Conservation (phyloP, 805 yeast species). For the Ogataea wickerhamii region DNA sequence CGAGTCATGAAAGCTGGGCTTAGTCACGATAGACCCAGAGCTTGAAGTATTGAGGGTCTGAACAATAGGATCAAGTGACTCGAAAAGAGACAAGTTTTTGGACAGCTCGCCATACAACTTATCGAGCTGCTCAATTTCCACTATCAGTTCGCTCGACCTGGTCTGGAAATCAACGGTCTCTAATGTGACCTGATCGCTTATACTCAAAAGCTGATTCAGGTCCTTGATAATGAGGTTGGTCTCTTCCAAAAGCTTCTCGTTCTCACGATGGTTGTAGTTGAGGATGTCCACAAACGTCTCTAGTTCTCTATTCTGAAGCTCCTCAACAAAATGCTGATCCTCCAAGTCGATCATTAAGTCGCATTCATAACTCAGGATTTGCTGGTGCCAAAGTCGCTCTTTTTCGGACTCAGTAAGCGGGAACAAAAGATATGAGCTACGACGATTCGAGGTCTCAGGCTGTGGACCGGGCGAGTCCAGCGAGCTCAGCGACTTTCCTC, state of each 20-base stretch:
- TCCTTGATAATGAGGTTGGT: slow-evolving; percentile 43
- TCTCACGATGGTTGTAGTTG: slow-evolving; percentile 22
- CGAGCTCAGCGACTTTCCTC: slow-evolving; percentile 12
- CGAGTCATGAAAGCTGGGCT: slow-evolving; percentile 48
- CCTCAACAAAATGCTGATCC: slow-evolving; percentile 40
- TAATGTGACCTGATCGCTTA: slow-evolving; percentile 54
- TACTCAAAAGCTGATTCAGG: slow-evolving; percentile 45
- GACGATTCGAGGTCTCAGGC: not conserved
- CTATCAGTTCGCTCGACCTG: slow-evolving; percentile 49
- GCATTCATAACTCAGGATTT: slow-evolving; percentile 39
- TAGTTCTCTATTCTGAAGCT: slow-evolving; percentile 33
- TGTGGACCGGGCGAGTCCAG: not conserved
- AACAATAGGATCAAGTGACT: slow-evolving; percentile 66
- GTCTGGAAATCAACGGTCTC: slow-evolving; percentile 64
- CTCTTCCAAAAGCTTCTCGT: slow-evolving; percentile 39
- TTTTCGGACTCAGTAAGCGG: slow-evolving; percentile 41
- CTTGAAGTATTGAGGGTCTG: slow-evolving; percentile 60
- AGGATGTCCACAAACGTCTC: slow-evolving; percentile 37
- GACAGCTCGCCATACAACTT: slow-evolving; percentile 43
- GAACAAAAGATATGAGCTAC: slow-evolving; percentile 12
- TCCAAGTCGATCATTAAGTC: slow-evolving; percentile 38
- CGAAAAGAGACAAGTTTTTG: slow-evolving; percentile 55
- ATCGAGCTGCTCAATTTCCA: slow-evolving; percentile 41
- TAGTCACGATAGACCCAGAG: slow-evolving; percentile 63
- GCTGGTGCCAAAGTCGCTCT: slow-evolving; percentile 32